Evolutionary conservation across 352 stramenopile genomes (phyloP), one percentile per base, ranked within the genome.

Genomic region (Phytophthora rubi): DNA sequence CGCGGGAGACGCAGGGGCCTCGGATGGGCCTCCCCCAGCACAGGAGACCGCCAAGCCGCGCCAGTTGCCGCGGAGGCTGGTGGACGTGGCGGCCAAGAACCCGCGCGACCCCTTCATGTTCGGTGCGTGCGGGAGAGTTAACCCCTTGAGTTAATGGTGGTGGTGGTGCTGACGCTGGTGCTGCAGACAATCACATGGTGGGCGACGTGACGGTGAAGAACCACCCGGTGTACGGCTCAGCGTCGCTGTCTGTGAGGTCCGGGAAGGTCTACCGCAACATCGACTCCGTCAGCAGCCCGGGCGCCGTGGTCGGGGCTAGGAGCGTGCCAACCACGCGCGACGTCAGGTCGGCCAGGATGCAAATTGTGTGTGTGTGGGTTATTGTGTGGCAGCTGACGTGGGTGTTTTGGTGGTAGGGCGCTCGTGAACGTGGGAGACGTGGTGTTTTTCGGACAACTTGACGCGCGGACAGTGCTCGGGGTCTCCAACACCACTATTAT

Each of bases 131-230:
- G 23, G 8, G 33, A 2, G 2, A 26, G 23, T 26, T 26, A 3
- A 26, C 1, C 23, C 18, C 33, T 39, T 39, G 8, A 39, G 33
- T 9, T 15, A 12, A 39, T 2, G 33, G 10, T 39, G 10, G 33
- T 39, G 33, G 4, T 39, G 33, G 9, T 39, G 33, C 33, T 39
- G 8, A 39, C 33, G 7, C 33, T 28, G 13, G 12, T 51, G 9
- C 15, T 42, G 49, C 35, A 90, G 82, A 90, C 53, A 90, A 88
- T 33, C 80, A 82, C n/a, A 75, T 90, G 51, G 76, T 90, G 6
- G 82, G 82, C 1, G 71, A 86, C 49, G 78, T 86, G 13, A 76
- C 76, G 18, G 75, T 90, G 39, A 58, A 84, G 49, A 88, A 70
- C 61, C 82, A 90, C 52, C 82, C 82, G 6, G 74, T 85, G 23